Percentiles rank a stretch among this genome's conserved stretches.
These are phyloP conservation scores for Lumnitzera littorea DNA, from an alignment of 345 rosid genomes.

Conservation along the genomic window DNA sequence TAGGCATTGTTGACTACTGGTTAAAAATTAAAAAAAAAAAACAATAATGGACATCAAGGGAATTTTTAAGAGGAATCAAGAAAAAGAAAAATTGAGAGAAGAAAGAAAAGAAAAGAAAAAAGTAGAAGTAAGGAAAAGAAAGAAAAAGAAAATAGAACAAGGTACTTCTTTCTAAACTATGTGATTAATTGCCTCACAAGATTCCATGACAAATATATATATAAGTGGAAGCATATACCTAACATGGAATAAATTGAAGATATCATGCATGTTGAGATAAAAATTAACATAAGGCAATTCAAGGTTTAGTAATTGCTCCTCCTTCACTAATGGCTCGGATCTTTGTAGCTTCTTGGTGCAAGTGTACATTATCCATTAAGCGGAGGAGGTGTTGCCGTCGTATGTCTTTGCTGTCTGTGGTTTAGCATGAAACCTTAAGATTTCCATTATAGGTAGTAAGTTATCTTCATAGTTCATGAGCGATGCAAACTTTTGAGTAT, in stretches of 20 bases:
- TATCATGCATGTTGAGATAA: slow-evolving; percentile 27
- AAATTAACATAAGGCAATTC: slow-evolving; percentile 41
- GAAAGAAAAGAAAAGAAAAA: too few species aligned
- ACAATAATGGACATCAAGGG: too few species aligned
- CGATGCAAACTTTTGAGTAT: slow-evolving; percentile 40
- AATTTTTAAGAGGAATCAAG: too few species aligned
- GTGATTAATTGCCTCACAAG: too few species aligned
- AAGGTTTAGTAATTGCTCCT: slow-evolving; percentile 16
- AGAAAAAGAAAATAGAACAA: too few species aligned
- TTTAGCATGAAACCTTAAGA: slow-evolving; percentile 34
- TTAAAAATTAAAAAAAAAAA: too few species aligned
- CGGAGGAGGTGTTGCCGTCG: not conserved
- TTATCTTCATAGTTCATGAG: slow-evolving; percentile 32
- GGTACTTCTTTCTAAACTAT: not conserved
- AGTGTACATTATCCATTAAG: slow-evolving; percentile 33
- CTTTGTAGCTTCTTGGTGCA: not conserved
- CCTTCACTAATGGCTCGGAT: not conserved
- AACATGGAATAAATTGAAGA: slow-evolving; percentile 42
- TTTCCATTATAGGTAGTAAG: slow-evolving; percentile 39
- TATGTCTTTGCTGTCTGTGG: slow-evolving; percentile 4
- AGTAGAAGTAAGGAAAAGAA: too few species aligned
- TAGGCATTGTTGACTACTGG: too few species aligned
- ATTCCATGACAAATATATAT: not conserved
- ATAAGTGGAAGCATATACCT: slow-evolving; percentile 15
- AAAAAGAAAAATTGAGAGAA: too few species aligned